Evolutionary conservation across 768 basidiomycete species (phyloP).

Genomic region (Agrocybe praecox): DNA sequence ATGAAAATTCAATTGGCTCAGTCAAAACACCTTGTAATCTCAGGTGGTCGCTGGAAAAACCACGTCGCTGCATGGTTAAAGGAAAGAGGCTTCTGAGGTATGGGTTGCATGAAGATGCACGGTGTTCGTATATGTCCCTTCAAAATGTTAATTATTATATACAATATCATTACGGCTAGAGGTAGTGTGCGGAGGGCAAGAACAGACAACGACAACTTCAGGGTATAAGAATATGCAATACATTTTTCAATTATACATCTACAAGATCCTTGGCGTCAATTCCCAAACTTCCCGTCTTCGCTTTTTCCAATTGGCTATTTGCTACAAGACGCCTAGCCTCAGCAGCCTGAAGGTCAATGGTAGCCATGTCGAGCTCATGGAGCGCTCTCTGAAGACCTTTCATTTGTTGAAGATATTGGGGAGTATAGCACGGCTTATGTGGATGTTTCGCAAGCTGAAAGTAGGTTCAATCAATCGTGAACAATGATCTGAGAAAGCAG

Average conservation of each 20-base stretch:
- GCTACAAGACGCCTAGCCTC: constrained; percentile 61
- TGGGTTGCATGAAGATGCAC: background rate
- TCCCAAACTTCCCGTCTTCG: constrained; percentile 61
- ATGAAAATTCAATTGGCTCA: constrained; percentile 50
- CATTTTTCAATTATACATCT: constrained; percentile 2
- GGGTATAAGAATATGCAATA: background rate
- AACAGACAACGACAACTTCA: background rate
- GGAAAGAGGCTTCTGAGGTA: constrained; percentile 59
- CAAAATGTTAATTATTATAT: constrained; percentile 1
- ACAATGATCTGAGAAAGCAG: background rate
- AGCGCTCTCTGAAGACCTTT: constrained; percentile 50
- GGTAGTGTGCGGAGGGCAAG: background rate
- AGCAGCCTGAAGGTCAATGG: constrained; percentile 60
- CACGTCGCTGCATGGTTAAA: constrained; percentile 65
- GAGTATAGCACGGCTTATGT: constrained; percentile 39
- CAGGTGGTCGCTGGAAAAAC: constrained; percentile 66
- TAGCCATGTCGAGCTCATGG: constrained; percentile 63
- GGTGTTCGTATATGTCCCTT: background rate
- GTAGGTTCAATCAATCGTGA: background rate
- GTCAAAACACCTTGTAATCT: constrained; percentile 57
- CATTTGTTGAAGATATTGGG: constrained; percentile 39
- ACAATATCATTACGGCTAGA: background rate
- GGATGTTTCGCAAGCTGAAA: constrained; percentile 33
- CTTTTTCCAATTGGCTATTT: constrained; percentile 61
- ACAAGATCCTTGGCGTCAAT: constrained; percentile 40